phyloP scores from a whole-genome alignment of 306 rosid species.

The Lathyrus tuberosus region DNA sequence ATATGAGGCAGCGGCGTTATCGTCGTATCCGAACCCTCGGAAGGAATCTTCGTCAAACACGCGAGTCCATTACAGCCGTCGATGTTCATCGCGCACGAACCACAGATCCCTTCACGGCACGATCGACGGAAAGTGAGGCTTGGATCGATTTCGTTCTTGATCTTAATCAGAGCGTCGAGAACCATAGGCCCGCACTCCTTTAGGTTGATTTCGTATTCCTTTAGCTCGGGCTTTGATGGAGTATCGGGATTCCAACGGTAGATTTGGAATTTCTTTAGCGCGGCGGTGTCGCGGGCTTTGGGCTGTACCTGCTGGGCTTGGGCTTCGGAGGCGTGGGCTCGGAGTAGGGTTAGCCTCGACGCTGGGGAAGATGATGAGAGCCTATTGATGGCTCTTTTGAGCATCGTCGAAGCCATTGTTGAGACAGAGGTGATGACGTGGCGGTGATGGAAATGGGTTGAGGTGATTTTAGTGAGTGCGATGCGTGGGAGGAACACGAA shows the following conservation, averaged over 20 bases:
- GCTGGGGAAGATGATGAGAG: constrained; percentile 51
- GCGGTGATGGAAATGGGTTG: not conserved
- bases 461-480: not conserved
- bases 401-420: constrained; percentile 68
- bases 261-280: constrained; percentile 76
- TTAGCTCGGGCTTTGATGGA: constrained; percentile 78
- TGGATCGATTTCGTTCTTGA: constrained; percentile 90
- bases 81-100: constrained; percentile 98
- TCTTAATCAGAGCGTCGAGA: constrained; percentile 90
- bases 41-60: constrained; percentile 77
- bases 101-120: constrained; percentile 97
- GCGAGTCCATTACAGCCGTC: constrained; percentile 97
- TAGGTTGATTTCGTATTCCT: constrained; percentile 73
- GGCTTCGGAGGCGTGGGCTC: constrained; percentile 69
- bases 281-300: constrained; percentile 37
- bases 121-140: constrained; percentile 82
- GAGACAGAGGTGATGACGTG: constrained; percentile 19
- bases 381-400: constrained; percentile 51
- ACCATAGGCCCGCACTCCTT: constrained; percentile 99
- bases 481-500: not conserved
- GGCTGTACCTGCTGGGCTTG: constrained; percentile 59
- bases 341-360: constrained; percentile 39
- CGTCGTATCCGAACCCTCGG: constrained; percentile 39
- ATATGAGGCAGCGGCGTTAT: constrained; percentile 91
- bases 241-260: constrained; percentile 92